Base-by-base conservation (phyloP, 2,329 filamentous ascomycete genomes). In the Pseudocercospora fijiensis region DNA sequence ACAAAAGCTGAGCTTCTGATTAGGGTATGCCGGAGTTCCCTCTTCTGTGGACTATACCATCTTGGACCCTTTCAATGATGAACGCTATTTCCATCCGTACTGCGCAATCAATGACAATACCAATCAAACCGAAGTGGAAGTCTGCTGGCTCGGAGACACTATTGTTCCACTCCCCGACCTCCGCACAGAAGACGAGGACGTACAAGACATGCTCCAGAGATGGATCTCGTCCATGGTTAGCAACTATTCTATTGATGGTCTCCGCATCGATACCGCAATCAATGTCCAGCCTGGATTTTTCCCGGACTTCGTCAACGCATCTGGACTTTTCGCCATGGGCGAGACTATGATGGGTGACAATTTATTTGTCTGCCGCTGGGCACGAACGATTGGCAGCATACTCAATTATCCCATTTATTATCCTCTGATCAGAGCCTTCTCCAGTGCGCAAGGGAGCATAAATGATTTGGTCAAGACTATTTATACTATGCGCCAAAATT, bases 1-100 rank as follows among this genome's bases (percentile, higher is more conserved):
- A 18, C 45, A 24, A 18, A 24, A 20, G 43, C 58, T 60, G 27
- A 57, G 51, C 26, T 28, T 47, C 10, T 18, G 20, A 41, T 18
- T 33, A 66, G 65, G 76, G n/a, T 86, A 81, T 71, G 74, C 77
- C 28, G 84, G 84, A 24, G 74, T 77, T n/a, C 74, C 76, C 0
- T 64, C 67, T 28, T 76, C 77, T 4, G 80, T 87, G 43, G 81
- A 87, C 73, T 88, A 87, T 71, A 78, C 77, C 63, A 70, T 76
- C 16, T 82, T 83, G 51, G 76, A 79, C 22, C 82, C 85, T 7
- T 85, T 88, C 70, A 82, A 88, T 73, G 76, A 83, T 27, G 64
- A 79, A 18, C 80, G 80, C 24, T 87, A 87, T 69, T 90, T 85
- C 76, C 87, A 90, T 72, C 51, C 81, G 1, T 84, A 82, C 70